Evolutionary conservation across 495 filamentous ascomycete genomes (phyloP).

Genomic region (Tetracladium setigerum): DNA sequence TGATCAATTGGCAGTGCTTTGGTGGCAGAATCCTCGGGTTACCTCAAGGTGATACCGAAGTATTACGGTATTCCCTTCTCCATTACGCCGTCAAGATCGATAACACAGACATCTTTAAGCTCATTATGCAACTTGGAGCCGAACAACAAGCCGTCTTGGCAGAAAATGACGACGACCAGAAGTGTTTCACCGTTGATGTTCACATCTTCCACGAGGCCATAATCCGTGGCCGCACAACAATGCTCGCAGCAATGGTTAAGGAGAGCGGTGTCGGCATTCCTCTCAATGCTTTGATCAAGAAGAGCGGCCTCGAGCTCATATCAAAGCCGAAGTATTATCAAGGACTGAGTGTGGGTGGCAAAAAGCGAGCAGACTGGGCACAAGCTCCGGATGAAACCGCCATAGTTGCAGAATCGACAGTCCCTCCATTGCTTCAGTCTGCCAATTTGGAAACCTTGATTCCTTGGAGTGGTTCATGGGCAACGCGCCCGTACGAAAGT

Average conservation of each 20-base stretch:
- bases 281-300: conserved; percentile 49
- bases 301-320: conserved; percentile 45
- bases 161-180: conserved; percentile 15
- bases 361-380: conserved; percentile 50
- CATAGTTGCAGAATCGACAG: conserved; percentile 4
- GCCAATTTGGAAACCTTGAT: conserved; percentile 49
- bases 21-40: conserved; percentile 1
- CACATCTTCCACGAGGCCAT: conserved; percentile 34
- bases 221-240: conserved; percentile 30
- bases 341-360: conserved; percentile 62
- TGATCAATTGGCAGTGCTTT: conserved; percentile 29
- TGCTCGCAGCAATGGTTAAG: conserved; percentile 43
- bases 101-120: conserved; percentile 32
- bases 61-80: not conserved
- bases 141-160: conserved; percentile 20
- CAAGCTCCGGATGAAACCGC: conserved; percentile 3
- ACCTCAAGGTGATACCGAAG: not conserved
- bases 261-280: conserved; percentile 52
- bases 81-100: conserved; percentile 22
- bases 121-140: conserved; percentile 35
- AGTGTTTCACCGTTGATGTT: conserved; percentile 17
- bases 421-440: conserved; percentile 51
- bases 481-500: conserved; percentile 52
- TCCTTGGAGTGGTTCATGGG: conserved; percentile 64
- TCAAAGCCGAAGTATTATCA: conserved; percentile 63